Evolutionary conservation across 805 yeast species (phyloP).

Genomic region (Yarrowia yakushimensis): DNA sequence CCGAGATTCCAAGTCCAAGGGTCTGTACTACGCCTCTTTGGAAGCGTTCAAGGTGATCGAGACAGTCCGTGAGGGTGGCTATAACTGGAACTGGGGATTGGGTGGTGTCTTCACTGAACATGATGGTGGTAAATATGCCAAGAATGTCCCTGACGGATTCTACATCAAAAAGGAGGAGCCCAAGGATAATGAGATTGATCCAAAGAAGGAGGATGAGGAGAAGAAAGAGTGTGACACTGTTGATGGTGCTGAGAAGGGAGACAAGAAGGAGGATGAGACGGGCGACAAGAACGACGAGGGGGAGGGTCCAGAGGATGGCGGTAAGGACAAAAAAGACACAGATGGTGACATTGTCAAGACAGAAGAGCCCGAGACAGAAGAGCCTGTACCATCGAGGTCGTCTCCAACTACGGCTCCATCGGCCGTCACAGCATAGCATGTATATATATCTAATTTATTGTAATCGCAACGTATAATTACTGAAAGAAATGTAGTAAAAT

Average conservation of each 20-base stretch:
- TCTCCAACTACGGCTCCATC: not conserved
- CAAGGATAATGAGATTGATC: not conserved
- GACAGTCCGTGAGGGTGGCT: constrained; percentile 46
- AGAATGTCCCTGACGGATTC: constrained; percentile 87
- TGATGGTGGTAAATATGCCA: constrained; percentile 49
- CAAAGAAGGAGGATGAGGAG: not conserved
- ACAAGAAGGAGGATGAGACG: not conserved
- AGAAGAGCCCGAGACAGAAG: not conserved
- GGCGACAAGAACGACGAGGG: not conserved
- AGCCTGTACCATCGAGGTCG: not conserved
- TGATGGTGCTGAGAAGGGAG: not conserved
- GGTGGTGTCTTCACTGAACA: constrained; percentile 43
- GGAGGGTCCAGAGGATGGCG: not conserved
- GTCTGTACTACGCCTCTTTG: constrained; percentile 72
- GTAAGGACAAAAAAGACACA: not conserved
- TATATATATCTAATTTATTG: constrained; percentile 2
- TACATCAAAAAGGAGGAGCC: constrained; percentile 32
- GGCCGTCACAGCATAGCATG: not conserved
- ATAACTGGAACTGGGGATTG: constrained; percentile 51
- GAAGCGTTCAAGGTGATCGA: constrained; percentile 70
- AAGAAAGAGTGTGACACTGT: not conserved
- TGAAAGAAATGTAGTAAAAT: not conserved
- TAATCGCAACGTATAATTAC: not conserved
- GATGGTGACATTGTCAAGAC: not conserved
- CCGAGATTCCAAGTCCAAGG: constrained; percentile 82